A percentile compares a stretch with the other conserved stretches of the same genome.
Evolutionary conservation across 2,329 filamentous ascomycete genomes (phyloP).

Genomic region (Alternaria ethzedia): DNA sequence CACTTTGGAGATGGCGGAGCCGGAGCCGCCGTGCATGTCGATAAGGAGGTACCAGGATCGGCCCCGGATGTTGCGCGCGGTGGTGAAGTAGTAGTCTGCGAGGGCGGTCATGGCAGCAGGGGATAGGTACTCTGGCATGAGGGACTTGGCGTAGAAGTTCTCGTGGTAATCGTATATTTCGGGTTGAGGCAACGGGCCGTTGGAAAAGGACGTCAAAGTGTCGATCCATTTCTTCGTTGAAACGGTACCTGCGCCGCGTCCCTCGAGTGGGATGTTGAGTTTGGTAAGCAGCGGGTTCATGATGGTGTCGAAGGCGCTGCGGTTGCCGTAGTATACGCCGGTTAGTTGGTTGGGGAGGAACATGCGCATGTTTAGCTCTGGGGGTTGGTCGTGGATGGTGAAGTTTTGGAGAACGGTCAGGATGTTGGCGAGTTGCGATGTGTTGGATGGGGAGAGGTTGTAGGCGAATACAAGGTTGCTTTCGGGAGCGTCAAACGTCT

Average conservation of each 20-base stretch:
- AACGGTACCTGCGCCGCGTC: slow-evolving; percentile 1
- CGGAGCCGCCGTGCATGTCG: slow-evolving; percentile 34
- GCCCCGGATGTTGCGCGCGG: slow-evolving; percentile 15
- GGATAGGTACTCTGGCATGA: slow-evolving; percentile 31
- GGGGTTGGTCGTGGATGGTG: slow-evolving; percentile 26
- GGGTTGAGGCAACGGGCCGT: slow-evolving; percentile 26
- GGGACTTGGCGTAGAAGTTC: slow-evolving; percentile 37
- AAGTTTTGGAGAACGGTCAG: slow-evolving; percentile 33
- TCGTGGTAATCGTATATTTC: slow-evolving; percentile 33
- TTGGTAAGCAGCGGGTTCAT: slow-evolving; percentile 32
- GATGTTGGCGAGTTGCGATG: slow-evolving; percentile 20
- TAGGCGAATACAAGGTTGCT: slow-evolving; percentile 35
- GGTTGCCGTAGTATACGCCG: slow-evolving; percentile 36
- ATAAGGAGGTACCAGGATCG: slow-evolving; percentile 36
- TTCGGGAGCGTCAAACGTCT: slow-evolving; percentile 33
- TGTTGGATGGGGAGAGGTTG: slow-evolving; percentile 18
- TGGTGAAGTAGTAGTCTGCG: slow-evolving; percentile 31
- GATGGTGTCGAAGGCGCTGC: slow-evolving; percentile 27
- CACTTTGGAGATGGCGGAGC: slow-evolving; percentile 16
- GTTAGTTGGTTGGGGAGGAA: slow-evolving; percentile 24
- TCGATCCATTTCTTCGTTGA: slow-evolving; percentile 23
- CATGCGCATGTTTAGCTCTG: slow-evolving; percentile 37
- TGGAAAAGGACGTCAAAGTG: slow-evolving; percentile 28
- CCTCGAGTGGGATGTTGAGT: slow-evolving; percentile 14
- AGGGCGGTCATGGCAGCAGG: slow-evolving; percentile 25